Evolutionary conservation across 2,329 filamentous ascomycete species (phyloP).

Genomic region (Pseudogymnoascus sp.): DNA sequence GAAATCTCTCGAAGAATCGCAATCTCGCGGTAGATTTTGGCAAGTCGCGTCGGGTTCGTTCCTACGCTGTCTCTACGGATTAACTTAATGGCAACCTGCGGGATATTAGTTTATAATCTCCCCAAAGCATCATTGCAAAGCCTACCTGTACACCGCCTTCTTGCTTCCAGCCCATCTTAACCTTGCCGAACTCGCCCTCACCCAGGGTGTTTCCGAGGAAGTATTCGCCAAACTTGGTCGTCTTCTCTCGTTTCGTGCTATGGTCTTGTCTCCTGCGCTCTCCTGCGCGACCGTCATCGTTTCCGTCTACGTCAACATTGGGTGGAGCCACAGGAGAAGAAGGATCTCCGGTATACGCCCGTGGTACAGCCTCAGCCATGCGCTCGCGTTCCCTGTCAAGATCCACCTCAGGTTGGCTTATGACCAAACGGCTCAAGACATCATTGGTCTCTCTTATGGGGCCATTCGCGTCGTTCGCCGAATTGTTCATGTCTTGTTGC

Average conservation of each 20-base stretch:
- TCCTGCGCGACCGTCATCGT: slow-evolving; percentile 36
- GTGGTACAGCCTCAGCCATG: slow-evolving; percentile 48
- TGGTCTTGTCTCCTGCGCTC: slow-evolving; percentile 55
- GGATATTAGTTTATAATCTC: neutral
- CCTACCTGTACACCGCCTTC: slow-evolving; percentile 77
- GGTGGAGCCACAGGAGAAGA: slow-evolving; percentile 34
- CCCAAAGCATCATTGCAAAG: neutral
- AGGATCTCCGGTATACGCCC: slow-evolving; percentile 15
- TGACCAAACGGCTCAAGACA: slow-evolving; percentile 67
- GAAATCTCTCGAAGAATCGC: slow-evolving; percentile 79
- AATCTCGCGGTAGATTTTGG: slow-evolving; percentile 97
- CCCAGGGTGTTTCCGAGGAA: slow-evolving; percentile 92
- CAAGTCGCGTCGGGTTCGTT: slow-evolving; percentile 77
- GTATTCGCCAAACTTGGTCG: slow-evolving; percentile 89
- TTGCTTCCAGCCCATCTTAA: slow-evolving; percentile 97
- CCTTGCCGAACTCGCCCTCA: slow-evolving; percentile 97
- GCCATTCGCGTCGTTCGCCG: slow-evolving; percentile 41
- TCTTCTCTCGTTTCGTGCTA: slow-evolving; percentile 51
- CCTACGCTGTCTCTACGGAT: slow-evolving; percentile 89
- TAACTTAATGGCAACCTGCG: slow-evolving; percentile 88
- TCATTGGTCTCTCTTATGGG: slow-evolving; percentile 71
- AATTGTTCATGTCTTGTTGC: slow-evolving; percentile 29
- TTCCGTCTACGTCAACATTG: slow-evolving; percentile 41
- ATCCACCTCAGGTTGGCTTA: slow-evolving; percentile 69
- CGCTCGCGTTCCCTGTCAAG: slow-evolving; percentile 64